phyloP scores from a whole-genome alignment of 2,329 filamentous ascomycete species.

The Metarhizium anisopliae region DNA sequence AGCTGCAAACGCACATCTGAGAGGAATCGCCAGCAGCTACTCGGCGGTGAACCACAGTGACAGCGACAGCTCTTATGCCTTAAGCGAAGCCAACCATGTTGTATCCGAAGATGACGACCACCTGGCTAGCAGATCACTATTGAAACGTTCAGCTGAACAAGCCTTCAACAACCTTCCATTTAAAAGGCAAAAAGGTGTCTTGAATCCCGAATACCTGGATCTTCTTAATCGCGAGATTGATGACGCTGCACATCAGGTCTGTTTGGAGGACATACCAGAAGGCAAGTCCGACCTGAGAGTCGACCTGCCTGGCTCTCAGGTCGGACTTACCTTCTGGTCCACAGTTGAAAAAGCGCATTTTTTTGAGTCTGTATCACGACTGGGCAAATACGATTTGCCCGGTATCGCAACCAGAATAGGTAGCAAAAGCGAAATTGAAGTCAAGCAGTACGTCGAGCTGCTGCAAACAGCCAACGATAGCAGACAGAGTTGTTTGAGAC shows the following conservation, averaged over 20 bases:
- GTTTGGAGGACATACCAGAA: conserved; percentile 46
- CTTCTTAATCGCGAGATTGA: conserved; percentile 49
- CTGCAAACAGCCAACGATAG: conserved; percentile 43
- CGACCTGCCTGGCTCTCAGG: conserved; percentile 38
- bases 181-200: conserved; percentile 34
- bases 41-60: neutral
- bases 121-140: conserved; percentile 9
- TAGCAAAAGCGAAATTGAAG: conserved; percentile 67
- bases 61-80: neutral
- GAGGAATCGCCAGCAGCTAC: neutral
- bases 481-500: conserved; percentile 24
- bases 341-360: conserved; percentile 60
- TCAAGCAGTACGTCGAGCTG: conserved; percentile 58
- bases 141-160: conserved; percentile 22
- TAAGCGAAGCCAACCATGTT: neutral
- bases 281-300: conserved; percentile 53
- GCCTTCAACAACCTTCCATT: conserved; percentile 22
- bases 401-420: conserved; percentile 55
- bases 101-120: neutral
- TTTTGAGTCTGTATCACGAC: conserved; percentile 54
- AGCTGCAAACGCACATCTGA: neutral
- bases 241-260: conserved; percentile 35
- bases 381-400: conserved; percentile 53
- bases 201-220: conserved; percentile 39
- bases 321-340: conserved; percentile 66